Evolutionary conservation across 345 rosid genomes (phyloP).

Genomic region (Abelmoschus esculentus): DNA sequence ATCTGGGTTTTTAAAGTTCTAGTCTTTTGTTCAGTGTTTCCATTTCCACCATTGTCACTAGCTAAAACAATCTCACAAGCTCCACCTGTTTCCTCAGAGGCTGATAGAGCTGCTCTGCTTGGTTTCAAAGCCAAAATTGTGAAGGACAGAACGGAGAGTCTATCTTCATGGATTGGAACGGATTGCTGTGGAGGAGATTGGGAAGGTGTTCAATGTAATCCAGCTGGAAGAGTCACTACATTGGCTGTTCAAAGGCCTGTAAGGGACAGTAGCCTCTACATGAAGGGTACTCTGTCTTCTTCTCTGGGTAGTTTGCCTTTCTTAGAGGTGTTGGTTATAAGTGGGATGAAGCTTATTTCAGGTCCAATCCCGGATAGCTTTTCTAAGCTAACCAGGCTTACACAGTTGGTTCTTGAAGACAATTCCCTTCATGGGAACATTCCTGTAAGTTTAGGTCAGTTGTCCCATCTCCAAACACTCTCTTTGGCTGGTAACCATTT

Average conservation of each 20-base stretch:
- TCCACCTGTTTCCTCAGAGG: constrained; percentile 39
- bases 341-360: constrained; percentile 63
- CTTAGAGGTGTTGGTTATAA: constrained; percentile 50
- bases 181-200: constrained; percentile 83
- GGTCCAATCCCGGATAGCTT: constrained; percentile 70
- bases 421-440: constrained; percentile 64
- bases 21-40: constrained; percentile 27
- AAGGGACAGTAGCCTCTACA: constrained; percentile 42
- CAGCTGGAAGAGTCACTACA: constrained; percentile 56
- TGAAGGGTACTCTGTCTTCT: constrained; percentile 75
- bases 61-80: constrained; percentile 10
- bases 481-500: constrained; percentile 63
- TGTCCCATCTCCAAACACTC: constrained; percentile 43
- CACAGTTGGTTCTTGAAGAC: constrained; percentile 57
- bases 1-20: constrained; percentile 50
- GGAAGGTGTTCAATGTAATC: constrained; percentile 81
- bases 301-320: constrained; percentile 49
- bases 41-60: constrained; percentile 21
- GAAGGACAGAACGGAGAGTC: constrained; percentile 56
- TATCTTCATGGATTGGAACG: constrained; percentile 64
- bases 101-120: constrained; percentile 69
- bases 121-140: constrained; percentile 64
- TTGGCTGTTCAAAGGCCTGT: constrained; percentile 44
- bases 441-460: constrained; percentile 50
- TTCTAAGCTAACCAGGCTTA: constrained; percentile 39